Evolutionary conservation across 768 basidiomycete genomes (phyloP), one percentile per base, ranked within the genome.

Genomic region (Mycena floridula): DNA sequence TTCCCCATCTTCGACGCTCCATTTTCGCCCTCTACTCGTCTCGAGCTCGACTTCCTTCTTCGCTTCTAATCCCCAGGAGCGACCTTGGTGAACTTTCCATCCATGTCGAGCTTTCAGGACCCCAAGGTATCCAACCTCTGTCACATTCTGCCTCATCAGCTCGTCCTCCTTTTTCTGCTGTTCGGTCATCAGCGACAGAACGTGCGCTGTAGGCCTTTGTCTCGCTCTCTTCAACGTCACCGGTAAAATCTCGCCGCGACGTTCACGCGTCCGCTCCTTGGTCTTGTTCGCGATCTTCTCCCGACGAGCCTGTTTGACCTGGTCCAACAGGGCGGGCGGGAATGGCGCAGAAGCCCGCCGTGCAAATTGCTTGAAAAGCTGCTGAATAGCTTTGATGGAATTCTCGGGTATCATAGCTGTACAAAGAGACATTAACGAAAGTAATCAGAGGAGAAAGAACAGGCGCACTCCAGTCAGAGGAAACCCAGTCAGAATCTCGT

Each of bases 121-220:
- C n/a, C 76, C 87, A 2, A 80, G 73, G 58, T 87, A 89, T 12
- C 89, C 89, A 0, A 75, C 84, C 58, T 82, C 79, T 43, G 81
- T 73, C 2, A 76, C 67, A 28, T 68, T 70, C 27, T 77, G 61
- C 25, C 69, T 57, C 41, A 70, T 67, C 4, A 83, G 61, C 48
- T 60, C 64, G 49, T 88, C 84, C 58, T 67, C 56, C 41, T 57
- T 61, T 46, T 67, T 69, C 46, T 73, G 60, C 50, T 69, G 54
- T 2, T 68, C 63, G 0, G 74, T 66, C 79, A 88, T 79, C 46
- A 55, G 64, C 18, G 58, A 60, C 3, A 80, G 64, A 3, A 85
- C 50, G 50, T 80, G 79, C 0, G 85, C 76, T 0, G 89, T 88
- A 1, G 83, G 82, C 0, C 79, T 75, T 50, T 76, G 61, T 7